These are phyloP conservation scores for Multifurca ochricompacta DNA, from an alignment of 768 basidiomycete species.

Conservation along the genomic window DNA sequence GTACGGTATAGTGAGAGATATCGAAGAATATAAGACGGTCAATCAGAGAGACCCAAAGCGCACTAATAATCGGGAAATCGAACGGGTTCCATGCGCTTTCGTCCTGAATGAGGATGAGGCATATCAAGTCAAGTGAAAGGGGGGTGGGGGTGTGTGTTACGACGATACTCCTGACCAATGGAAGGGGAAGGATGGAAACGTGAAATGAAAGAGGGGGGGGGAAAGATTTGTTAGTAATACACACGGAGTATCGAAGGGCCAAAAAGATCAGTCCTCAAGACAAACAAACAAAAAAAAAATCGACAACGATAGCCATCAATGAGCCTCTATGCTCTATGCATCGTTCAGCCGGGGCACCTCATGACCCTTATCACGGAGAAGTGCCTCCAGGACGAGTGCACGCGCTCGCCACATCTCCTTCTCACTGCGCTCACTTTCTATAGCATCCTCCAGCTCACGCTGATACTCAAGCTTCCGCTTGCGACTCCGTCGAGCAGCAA, in stretches of 20 bases:
- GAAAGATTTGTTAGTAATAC: slow-evolving; percentile 14
- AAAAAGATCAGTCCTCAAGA: slow-evolving; percentile 16
- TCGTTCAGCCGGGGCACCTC: slow-evolving; percentile 44
- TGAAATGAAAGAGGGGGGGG: slow-evolving; percentile 25
- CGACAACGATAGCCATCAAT: background rate
- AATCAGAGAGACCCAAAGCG: slow-evolving; percentile 7
- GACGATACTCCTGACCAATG: slow-evolving; percentile 51
- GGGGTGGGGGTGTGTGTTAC: slow-evolving; percentile 33
- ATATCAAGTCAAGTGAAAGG: no score
- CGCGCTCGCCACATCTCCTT: slow-evolving; percentile 56
- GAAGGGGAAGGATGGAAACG: slow-evolving; percentile 30
- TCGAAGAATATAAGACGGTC: slow-evolving; percentile 2
- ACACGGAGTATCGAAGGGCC: slow-evolving; percentile 41
- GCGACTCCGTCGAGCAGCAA: slow-evolving; percentile 76
- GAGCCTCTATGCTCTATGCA: slow-evolving; percentile 23
- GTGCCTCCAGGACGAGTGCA: slow-evolving; percentile 39
- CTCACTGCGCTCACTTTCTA: slow-evolving; percentile 47
- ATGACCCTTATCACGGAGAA: slow-evolving; percentile 51
- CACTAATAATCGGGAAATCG: slow-evolving; percentile 5
- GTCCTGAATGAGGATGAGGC: background rate
- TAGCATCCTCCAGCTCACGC: slow-evolving; percentile 50
- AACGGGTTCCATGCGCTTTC: slow-evolving; percentile 4
- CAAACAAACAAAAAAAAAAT: background rate
- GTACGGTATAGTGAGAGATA: slow-evolving; percentile 11
- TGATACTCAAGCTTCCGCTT: slow-evolving; percentile 67